Conservation (phyloP, 129 eudicot species). For the Flaveria robusta region DNA sequence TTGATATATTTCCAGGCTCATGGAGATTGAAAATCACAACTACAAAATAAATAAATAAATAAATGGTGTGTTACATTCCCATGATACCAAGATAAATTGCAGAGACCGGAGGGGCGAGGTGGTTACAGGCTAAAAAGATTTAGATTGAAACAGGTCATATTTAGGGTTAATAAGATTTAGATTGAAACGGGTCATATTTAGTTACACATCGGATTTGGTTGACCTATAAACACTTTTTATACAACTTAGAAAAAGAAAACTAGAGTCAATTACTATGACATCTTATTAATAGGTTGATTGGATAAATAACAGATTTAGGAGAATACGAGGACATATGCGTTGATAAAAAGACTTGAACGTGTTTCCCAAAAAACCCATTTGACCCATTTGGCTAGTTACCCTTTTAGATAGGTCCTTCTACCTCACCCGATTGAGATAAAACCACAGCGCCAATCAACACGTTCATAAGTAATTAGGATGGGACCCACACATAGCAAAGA, state of each 20-base stretch:
- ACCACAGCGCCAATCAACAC: conserved; percentile 1
- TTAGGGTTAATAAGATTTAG: background rate
- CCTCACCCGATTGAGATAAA: background rate
- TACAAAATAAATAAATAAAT: conserved; percentile 31
- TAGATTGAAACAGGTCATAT: background rate
- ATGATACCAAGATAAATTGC: background rate
- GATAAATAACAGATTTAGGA: background rate
- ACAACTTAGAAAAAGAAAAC: background rate
- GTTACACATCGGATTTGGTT: background rate
- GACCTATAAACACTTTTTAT: background rate
- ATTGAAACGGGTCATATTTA: background rate
- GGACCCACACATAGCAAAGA: background rate
- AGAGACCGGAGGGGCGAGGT: background rate
- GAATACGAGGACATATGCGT: no score
- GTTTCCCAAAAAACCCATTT: background rate
- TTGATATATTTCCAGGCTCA: conserved; percentile 91
- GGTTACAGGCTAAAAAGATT: background rate
- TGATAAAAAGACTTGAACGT: background rate
- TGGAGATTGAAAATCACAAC: conserved; percentile 89
- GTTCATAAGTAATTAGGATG: background rate
- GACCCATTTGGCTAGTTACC: background rate
- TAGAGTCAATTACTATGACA: background rate
- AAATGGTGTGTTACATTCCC: background rate
- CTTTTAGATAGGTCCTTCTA: background rate
- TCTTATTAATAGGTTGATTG: background rate